These are phyloP conservation scores for Rutstroemia sydowiana DNA, from an alignment of 2,329 filamentous ascomycete genomes.

Conservation along the genomic window DNA sequence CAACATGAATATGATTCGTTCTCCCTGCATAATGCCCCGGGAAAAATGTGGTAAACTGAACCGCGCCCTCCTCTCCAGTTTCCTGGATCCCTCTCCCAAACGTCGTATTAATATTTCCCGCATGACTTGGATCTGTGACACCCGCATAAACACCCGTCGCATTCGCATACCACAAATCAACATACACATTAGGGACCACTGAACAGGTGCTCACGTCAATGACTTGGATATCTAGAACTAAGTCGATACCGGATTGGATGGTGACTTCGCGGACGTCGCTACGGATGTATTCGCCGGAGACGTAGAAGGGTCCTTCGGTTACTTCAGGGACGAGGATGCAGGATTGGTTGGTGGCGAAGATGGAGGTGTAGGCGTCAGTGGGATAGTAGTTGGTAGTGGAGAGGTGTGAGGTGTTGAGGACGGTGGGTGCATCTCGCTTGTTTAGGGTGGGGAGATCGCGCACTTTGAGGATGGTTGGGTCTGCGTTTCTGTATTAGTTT, in stretches of 20 bases:
- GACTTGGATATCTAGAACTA: constrained; percentile 43
- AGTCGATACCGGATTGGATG: constrained; percentile 14
- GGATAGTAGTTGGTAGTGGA: constrained; percentile 27
- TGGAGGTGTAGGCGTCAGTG: constrained; percentile 28
- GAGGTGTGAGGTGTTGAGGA: constrained; percentile 15
- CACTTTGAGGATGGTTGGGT: constrained; percentile 12
- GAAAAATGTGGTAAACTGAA: constrained; percentile 36
- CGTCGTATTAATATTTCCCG: constrained; percentile 34
- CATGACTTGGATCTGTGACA: constrained; percentile 33
- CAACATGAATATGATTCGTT: constrained; percentile 42
- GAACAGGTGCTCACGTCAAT: constrained; percentile 48
- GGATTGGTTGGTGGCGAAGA: constrained; percentile 22
- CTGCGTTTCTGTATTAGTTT: no score
- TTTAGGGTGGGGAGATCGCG: constrained; percentile 6
- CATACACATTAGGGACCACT: constrained; percentile 38
- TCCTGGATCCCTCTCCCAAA: constrained; percentile 37
- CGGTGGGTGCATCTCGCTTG: constrained; percentile 10
- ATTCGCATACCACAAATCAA: constrained; percentile 47
- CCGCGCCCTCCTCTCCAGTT: constrained; percentile 36
- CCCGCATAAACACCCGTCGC: constrained; percentile 44
- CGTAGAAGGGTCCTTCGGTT: constrained; percentile 35
- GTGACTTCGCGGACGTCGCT: constrained; percentile 35
- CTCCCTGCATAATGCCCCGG: constrained; percentile 40
- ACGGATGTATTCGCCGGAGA: constrained; percentile 44
- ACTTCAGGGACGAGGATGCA: constrained; percentile 31